These are phyloP conservation scores for Lepidium didymum DNA, from an alignment of 345 rosid genomes.

Conservation along the genomic window DNA sequence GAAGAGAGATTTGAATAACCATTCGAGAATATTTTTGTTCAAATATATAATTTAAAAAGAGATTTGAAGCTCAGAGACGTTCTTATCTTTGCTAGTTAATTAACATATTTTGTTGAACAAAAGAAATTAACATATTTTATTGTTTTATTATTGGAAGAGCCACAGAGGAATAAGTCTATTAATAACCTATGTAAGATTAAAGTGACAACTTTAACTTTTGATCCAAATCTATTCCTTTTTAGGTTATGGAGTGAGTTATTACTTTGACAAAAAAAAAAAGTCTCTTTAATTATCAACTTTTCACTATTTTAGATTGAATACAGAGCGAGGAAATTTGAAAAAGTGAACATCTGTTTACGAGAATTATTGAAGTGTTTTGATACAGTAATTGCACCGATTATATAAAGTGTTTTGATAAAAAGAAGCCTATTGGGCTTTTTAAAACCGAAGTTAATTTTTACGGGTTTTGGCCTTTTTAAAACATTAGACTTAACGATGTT, in stretches of 20 bases:
- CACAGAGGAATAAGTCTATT: neutral
- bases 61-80: no score
- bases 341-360: neutral
- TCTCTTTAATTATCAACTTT: neutral
- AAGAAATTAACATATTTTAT: no score
- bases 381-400: neutral
- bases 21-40: no score
- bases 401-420: no score
- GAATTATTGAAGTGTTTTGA: neutral
- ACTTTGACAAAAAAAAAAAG: neutral
- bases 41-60: no score
- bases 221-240: constrained; percentile 12
- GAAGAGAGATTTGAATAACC: no score
- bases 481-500: neutral
- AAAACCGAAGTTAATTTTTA: neutral
- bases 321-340: neutral
- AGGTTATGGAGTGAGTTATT: constrained; percentile 1
- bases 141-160: neutral
- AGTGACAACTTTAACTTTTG: constrained; percentile 3
- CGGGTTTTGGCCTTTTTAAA: neutral
- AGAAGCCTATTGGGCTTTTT: neutral
- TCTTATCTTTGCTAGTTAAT: neutral
- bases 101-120: neutral
- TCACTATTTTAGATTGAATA: constrained; percentile 7
- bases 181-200: neutral